phyloP scores from a whole-genome alignment of 768 basidiomycete species.

The Psilocybe cyanescens region DNA sequence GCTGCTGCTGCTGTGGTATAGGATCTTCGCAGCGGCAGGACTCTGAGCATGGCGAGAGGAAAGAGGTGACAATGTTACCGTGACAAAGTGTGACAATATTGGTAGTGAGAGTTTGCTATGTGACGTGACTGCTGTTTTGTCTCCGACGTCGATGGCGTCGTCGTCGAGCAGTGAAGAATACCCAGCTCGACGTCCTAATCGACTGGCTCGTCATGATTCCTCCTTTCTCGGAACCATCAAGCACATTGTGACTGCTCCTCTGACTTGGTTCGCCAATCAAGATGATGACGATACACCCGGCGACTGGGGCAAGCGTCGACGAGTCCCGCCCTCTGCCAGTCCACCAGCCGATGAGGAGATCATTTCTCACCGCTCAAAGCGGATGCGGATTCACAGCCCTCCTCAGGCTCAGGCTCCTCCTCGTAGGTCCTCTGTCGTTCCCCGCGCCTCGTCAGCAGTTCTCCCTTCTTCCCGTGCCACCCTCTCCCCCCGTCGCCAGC shows the following conservation, averaged over 20 bases:
- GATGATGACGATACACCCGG: slow-evolving; percentile 52
- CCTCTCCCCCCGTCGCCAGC: slow-evolving; percentile 46
- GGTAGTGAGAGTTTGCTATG: slow-evolving; percentile 4
- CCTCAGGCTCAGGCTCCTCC: slow-evolving; percentile 57
- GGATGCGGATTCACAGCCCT: slow-evolving; percentile 57
- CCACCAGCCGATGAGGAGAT: slow-evolving; percentile 4
- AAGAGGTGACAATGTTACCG: slow-evolving; percentile 19
- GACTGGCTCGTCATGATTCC: slow-evolving; percentile 53
- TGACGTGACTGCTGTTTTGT: slow-evolving; percentile 23
- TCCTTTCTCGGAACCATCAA: slow-evolving; percentile 68
- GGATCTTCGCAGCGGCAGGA: slow-evolving; percentile 10
- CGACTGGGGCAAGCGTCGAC: slow-evolving; percentile 55
- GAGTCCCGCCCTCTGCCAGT: slow-evolving; percentile 35
- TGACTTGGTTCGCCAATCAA: slow-evolving; percentile 57
- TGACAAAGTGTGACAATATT: slow-evolving; percentile 19
- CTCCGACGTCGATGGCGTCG: slow-evolving; percentile 38
- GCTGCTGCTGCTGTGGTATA: slow-evolving; percentile 15
- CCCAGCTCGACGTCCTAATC: slow-evolving; percentile 32
- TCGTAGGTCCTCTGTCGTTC: slow-evolving; percentile 29
- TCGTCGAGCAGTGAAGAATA: slow-evolving; percentile 31
- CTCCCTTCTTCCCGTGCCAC: slow-evolving; percentile 39
- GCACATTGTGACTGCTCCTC: slow-evolving; percentile 67
- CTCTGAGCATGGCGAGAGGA: slow-evolving; percentile 16
- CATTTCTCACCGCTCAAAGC: slow-evolving; percentile 43
- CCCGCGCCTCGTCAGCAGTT: slow-evolving; percentile 28